Base-by-base conservation (phyloP, 768 basidiomycete species). In the Hysterangium stoloniferum region DNA sequence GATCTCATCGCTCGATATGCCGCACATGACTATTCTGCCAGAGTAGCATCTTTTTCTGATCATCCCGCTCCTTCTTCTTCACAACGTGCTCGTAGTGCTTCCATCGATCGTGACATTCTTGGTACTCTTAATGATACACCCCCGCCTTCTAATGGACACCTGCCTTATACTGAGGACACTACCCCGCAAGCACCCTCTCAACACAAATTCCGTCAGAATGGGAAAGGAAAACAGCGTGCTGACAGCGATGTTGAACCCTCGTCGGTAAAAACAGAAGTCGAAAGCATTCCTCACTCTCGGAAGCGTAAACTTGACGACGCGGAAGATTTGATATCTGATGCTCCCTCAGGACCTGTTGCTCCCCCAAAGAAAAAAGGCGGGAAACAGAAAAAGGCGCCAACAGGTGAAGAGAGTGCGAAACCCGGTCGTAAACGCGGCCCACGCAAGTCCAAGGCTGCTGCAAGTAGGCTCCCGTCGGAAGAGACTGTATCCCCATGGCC, bases 341-440 rank as follows among this genome's bases (percentile, higher is more conserved):
- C 63, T 67, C 66, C 32, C 66, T 74, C 34, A 77, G 79, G 54
- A 65, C 65, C 68, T 35, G 49, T 53, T 53, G 64, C 61, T 58
- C 45, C 64, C n/a, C 59, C 65, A 17, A 66, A 66, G 42, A 62
- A 70, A 11, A 83, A 77, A 58, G 70, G 68, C 25, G 82, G 80
- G 61, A 34, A 33, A 13, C 33, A 31, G 17, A 42, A 13, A 24
- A 45, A 49, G 33, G 37, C 35, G 6, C 29, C 75, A 75, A 25
- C 80, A 77, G 57, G 67, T 70, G 13, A 78, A 71, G 61, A 68
- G 65, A 52, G 58, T 64, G 42, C 67, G 56, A 42, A 51, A 27
- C 38, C 63, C 71, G 43, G 73, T 79, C 36, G 83, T 81, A 40
- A 82, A 78, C 52, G 69, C 74, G 33, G 85, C 86, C 54, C 82